A percentile compares a stretch with the other conserved stretches of the same genome.
phyloP scores from a whole-genome alignment of 1,284 basidiomycete genomes.

The Salmacisia buchloeana region DNA sequence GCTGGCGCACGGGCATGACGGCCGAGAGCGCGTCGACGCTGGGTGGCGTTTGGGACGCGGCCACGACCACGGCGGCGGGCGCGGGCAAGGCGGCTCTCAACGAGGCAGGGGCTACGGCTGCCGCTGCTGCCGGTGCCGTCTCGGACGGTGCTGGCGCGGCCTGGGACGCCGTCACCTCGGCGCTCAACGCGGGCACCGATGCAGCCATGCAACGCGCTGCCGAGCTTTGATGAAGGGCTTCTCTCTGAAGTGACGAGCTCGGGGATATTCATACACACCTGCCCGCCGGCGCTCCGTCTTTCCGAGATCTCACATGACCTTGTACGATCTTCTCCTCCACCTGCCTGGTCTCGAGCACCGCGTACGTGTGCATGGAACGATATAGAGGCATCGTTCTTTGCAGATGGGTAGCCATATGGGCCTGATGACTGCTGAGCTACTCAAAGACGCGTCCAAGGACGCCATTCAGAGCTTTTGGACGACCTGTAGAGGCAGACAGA shows the following conservation, averaged over 20 bases:
- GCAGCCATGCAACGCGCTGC: too few species aligned
- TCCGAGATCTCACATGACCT: too few species aligned
- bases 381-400: too few species aligned
- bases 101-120: background rate
- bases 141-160: background rate
- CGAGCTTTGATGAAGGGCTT: too few species aligned
- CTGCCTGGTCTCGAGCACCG: too few species aligned
- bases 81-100: background rate
- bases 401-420: too few species aligned
- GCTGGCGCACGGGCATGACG: background rate
- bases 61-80: background rate
- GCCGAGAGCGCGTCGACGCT: background rate
- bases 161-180: conserved; percentile 4
- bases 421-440: background rate
- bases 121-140: background rate
- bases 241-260: too few species aligned
- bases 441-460: background rate
- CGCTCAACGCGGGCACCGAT: background rate
- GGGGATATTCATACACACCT: too few species aligned
- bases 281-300: too few species aligned
- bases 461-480: conserved; percentile 2
- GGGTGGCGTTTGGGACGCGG: conserved; percentile 3
- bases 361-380: too few species aligned
- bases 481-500: background rate
- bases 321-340: too few species aligned